Evolutionary conservation across 108 stramenopile genomes (phyloP).

Genomic region (Skeletonema costatum): DNA sequence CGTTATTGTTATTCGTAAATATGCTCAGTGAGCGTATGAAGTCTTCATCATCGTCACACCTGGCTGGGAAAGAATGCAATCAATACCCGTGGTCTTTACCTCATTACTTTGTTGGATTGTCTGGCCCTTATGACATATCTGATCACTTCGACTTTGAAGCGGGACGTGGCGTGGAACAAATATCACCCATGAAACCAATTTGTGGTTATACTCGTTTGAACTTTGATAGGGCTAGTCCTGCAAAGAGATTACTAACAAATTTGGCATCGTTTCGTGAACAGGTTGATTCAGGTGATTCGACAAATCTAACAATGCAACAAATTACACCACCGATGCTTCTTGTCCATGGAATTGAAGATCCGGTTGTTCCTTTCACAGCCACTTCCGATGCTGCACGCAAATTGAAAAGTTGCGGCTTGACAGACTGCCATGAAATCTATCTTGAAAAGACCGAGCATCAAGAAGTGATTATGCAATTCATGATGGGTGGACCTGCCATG

Average conservation of each 20-base stretch:
- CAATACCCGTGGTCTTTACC: background rate
- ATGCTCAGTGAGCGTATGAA: slow-evolving; percentile 27
- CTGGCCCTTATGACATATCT: slow-evolving; percentile 76
- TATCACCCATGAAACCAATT: slow-evolving; percentile 80
- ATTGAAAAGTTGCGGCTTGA: slow-evolving; percentile 59
- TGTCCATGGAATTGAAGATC: slow-evolving; percentile 85
- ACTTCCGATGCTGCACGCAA: slow-evolving; percentile 69
- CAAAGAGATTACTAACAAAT: slow-evolving; percentile 32
- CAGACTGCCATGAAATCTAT: slow-evolving; percentile 60
- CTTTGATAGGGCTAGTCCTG: slow-evolving; percentile 65
- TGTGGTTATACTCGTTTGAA: slow-evolving; percentile 60
- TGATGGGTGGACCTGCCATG: slow-evolving; percentile 34
- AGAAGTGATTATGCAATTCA: slow-evolving; percentile 76
- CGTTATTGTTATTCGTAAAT: slow-evolving; percentile 59
- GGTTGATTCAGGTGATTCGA: background rate
- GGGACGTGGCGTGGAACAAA: slow-evolving; percentile 81
- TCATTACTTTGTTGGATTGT: slow-evolving; percentile 67
- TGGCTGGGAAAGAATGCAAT: background rate
- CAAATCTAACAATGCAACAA: slow-evolving; percentile 2
- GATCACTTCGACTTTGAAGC: slow-evolving; percentile 90
- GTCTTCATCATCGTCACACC: background rate
- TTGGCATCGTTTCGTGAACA: slow-evolving; percentile 18
- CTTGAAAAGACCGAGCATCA: slow-evolving; percentile 68
- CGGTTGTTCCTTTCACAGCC: slow-evolving; percentile 80
- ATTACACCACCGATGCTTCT: slow-evolving; percentile 52